Percentiles rank a stretch among this genome's conserved stretches.
Evolutionary conservation across 148 eudicot species (phyloP).

Genomic region (Camellia sinensis): DNA sequence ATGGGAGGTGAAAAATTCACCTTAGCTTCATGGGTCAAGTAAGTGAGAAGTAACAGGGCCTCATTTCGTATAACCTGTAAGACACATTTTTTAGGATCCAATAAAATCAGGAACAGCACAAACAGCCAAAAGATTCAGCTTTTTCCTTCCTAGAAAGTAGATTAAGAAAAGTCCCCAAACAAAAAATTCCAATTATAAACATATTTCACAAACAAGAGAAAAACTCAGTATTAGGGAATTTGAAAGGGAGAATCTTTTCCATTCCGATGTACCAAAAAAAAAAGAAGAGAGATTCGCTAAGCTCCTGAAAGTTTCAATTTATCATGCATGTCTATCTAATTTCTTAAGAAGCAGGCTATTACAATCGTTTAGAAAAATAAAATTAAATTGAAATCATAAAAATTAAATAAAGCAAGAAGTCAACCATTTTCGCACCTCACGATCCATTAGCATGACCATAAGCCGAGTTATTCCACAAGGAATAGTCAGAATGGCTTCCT

Average conservation of each 20-base stretch:
- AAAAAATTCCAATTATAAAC: background rate
- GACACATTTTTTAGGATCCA: slow-evolving; percentile 22
- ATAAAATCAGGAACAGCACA: background rate
- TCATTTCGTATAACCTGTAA: slow-evolving; percentile 92
- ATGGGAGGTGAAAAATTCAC: slow-evolving; percentile 29
- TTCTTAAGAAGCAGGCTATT: slow-evolving; percentile 11
- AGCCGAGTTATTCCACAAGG: slow-evolving; percentile 93
- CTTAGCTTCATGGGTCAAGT: slow-evolving; percentile 97
- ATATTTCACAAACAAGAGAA: background rate
- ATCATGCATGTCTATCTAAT: background rate
- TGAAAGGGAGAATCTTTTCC: background rate
- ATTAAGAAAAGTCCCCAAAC: background rate
- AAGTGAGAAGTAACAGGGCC: slow-evolving; percentile 91
- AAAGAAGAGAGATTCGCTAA: background rate
- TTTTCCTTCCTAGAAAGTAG: slow-evolving; percentile 1
- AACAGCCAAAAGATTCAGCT: background rate
- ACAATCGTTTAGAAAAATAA: background rate
- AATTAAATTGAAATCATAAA: too few relatives aligned
- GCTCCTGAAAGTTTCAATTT: background rate
- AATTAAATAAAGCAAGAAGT: background rate
- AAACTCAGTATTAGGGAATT: background rate
- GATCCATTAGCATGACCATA: slow-evolving; percentile 99
- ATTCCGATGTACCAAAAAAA: too few relatives aligned
- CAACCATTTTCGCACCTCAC: slow-evolving; percentile 60
- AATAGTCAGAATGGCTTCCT: slow-evolving; percentile 90